A percentile compares a stretch with the other conserved stretches of the same genome.
Evolutionary conservation across 1,284 basidiomycete genomes (phyloP).

Genomic region (Mycena sp.): DNA sequence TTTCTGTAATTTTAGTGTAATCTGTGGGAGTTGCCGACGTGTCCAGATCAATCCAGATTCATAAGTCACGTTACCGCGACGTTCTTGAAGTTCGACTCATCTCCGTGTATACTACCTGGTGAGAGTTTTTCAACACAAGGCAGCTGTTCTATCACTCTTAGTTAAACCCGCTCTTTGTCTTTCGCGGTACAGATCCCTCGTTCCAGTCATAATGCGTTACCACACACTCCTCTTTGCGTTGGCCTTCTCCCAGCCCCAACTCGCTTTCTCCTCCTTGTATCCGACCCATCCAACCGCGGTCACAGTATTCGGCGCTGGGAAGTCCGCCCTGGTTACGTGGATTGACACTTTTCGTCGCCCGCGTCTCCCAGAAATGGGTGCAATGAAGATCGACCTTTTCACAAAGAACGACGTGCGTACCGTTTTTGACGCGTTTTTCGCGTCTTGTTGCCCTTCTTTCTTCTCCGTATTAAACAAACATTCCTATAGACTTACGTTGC

Average conservation of each 20-base stretch:
- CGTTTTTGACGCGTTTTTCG: conserved; percentile 9
- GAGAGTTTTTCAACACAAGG: background rate
- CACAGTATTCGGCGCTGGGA: conserved; percentile 54
- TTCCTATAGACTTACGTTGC: background rate
- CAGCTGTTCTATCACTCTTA: background rate
- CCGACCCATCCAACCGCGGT: conserved; percentile 57
- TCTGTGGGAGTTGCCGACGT: too few species aligned
- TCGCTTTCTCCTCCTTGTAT: conserved; percentile 48
- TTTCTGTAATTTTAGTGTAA: too few species aligned
- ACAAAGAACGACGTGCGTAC: conserved; percentile 49
- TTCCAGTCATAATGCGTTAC: background rate
- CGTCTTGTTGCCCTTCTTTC: background rate
- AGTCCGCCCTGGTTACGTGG: conserved; percentile 54
- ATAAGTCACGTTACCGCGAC: conserved; percentile 11
- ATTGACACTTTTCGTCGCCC: conserved; percentile 54
- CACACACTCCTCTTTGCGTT: conserved; percentile 13
- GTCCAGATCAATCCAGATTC: background rate
- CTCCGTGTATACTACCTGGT: background rate
- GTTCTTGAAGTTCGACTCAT: background rate
- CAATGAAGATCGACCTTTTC: conserved; percentile 54
- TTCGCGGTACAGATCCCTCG: background rate
- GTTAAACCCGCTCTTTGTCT: background rate
- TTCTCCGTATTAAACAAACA: background rate
- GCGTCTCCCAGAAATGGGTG: conserved; percentile 48
- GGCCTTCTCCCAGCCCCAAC: conserved; percentile 3